Evolutionary conservation across 2,329 filamentous ascomycete genomes (phyloP).

Genomic region (Neocucurbitaria cava): DNA sequence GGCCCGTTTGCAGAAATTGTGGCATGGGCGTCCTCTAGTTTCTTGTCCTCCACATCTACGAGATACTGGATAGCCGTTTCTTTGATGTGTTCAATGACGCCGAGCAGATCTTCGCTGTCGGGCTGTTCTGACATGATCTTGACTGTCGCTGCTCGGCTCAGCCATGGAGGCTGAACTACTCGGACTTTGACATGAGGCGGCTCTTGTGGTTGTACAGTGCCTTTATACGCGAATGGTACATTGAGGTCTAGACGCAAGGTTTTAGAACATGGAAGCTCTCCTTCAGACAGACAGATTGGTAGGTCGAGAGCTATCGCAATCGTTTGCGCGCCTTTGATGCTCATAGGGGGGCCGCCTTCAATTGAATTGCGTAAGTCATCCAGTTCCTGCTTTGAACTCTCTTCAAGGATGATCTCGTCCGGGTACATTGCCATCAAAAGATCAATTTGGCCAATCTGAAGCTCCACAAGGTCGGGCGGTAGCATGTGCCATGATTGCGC

Average conservation of each 20-base stretch:
- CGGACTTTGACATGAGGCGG: conserved; percentile 28
- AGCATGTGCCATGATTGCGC: conserved; percentile 22
- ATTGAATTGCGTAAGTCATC: conserved; percentile 15
- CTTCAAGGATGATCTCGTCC: conserved; percentile 24
- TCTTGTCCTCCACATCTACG: not conserved
- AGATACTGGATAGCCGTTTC: conserved; percentile 21
- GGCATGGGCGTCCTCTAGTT: not conserved
- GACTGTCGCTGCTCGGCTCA: conserved; percentile 26
- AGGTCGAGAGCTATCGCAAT: conserved; percentile 21
- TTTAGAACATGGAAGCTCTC: not conserved
- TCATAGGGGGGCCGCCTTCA: not conserved
- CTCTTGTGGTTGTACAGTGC: conserved; percentile 14
- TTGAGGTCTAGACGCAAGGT: conserved; percentile 26
- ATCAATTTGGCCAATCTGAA: conserved; percentile 39
- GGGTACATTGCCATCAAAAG: conserved; percentile 39
- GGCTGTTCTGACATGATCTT: conserved; percentile 18
- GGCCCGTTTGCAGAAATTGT: conserved; percentile 1
- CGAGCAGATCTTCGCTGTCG: conserved; percentile 25
- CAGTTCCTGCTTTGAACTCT: conserved; percentile 9
- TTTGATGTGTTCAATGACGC: conserved; percentile 30
- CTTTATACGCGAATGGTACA: conserved; percentile 23
- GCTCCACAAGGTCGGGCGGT: conserved; percentile 31
- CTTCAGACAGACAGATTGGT: conserved; percentile 5
- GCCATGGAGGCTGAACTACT: conserved; percentile 33
- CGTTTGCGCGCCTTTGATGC: conserved; percentile 6